phyloP scores from a whole-genome alignment of 106 monocot species.

The Platanthera zijinensis region DNA sequence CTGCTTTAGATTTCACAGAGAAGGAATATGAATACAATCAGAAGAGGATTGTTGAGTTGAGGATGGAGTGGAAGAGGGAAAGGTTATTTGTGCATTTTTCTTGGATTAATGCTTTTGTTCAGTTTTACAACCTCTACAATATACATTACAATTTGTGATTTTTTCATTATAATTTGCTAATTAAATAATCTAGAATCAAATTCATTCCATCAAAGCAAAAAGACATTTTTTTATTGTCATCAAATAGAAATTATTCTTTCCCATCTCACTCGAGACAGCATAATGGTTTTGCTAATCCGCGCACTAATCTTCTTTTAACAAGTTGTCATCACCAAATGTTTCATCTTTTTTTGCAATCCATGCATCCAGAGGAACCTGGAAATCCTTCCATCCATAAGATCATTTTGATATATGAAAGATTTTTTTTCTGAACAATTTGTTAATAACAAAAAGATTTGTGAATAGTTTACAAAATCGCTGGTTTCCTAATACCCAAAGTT shows the following conservation, averaged over 20 bases:
- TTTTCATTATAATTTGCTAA: not conserved
- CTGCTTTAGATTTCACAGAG: conserved; percentile 42
- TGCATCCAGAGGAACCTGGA: conserved; percentile 98
- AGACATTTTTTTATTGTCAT: too few relatives aligned
- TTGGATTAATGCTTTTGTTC: not conserved
- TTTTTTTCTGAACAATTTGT: too few relatives aligned
- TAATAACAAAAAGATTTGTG: too few relatives aligned
- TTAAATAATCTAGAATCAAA: not conserved
- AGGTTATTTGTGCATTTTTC: conserved; percentile 27
- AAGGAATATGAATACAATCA: conserved; percentile 75
- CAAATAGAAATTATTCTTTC: too few relatives aligned
- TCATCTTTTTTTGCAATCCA: conserved; percentile 81
- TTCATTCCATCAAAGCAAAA: too few relatives aligned
- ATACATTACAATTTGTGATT: not conserved
- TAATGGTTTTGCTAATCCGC: too few relatives aligned
- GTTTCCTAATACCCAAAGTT: too few relatives aligned
- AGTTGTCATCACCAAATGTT: conserved; percentile 98
- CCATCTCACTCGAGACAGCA: too few relatives aligned
- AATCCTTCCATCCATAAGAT: conserved; percentile 15
- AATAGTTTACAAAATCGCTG: too few relatives aligned
- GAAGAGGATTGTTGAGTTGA: conserved; percentile 44
- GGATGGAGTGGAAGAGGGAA: conserved; percentile 51
- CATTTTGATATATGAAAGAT: too few relatives aligned
- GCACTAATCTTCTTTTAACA: conserved; percentile 6
- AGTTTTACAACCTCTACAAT: not conserved